These are phyloP conservation scores for Macrophomina phaseolina DNA, from an alignment of 2,329 filamentous ascomycete species.

Conservation along the genomic window DNA sequence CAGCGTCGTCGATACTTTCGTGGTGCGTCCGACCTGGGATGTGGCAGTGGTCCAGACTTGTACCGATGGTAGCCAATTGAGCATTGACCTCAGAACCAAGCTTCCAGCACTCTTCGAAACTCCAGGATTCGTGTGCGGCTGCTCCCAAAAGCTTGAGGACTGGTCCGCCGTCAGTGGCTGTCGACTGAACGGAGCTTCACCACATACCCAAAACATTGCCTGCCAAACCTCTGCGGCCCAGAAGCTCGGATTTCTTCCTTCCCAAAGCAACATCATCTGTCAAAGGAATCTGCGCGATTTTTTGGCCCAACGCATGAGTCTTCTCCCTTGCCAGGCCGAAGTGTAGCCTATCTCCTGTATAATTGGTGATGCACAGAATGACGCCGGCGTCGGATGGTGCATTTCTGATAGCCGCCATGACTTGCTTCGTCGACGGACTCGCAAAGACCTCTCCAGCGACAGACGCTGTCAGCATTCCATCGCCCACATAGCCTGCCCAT, in stretches of 20 bases:
- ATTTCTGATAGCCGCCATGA: conserved; percentile 55
- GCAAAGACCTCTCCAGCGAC: conserved; percentile 58
- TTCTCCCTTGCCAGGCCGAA: conserved; percentile 57
- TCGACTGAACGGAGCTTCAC: neutral
- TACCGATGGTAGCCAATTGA: conserved; percentile 57
- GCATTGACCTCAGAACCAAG: conserved; percentile 52
- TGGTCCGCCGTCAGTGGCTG: conserved; percentile 32
- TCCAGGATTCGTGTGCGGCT: conserved; percentile 51
- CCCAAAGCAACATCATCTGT: conserved; percentile 56
- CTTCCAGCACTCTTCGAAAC: conserved; percentile 52
- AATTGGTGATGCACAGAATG: conserved; percentile 57
- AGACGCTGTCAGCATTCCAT: conserved; percentile 55
- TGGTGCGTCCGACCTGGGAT: conserved; percentile 59
- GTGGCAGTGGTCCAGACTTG: conserved; percentile 59
- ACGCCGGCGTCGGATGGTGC: conserved; percentile 53
- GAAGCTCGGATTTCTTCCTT: conserved; percentile 54
- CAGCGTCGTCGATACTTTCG: conserved; percentile 50
- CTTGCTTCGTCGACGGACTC: conserved; percentile 54
- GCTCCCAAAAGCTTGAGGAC: conserved; percentile 56
- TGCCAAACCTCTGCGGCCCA: conserved; percentile 57
- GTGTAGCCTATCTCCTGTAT: conserved; percentile 57
- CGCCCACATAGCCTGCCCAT: conserved; percentile 56
- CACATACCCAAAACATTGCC: conserved; percentile 46
- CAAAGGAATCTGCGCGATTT: conserved; percentile 55
- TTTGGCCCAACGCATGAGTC: conserved; percentile 51